Evolutionary conservation across 441 rosid genomes (phyloP).

Genomic region (Melastoma candidum): DNA sequence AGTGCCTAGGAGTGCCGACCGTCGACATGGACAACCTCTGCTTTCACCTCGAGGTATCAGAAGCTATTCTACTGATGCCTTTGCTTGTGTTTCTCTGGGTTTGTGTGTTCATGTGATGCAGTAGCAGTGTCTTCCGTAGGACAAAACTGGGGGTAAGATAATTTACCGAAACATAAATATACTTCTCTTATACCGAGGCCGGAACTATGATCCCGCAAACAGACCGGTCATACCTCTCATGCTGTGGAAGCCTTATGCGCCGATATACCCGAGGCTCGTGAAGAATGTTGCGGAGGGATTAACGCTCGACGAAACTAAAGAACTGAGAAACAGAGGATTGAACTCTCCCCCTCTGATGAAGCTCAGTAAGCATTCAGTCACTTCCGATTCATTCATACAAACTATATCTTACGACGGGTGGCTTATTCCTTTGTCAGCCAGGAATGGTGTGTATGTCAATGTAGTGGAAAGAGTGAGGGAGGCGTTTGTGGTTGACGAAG

Average conservation of each 20-base stretch:
- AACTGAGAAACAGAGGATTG: conserved; percentile 61
- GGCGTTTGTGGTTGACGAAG: conserved; percentile 54
- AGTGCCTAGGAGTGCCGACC: conserved; percentile 84
- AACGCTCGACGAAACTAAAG: conserved; percentile 76
- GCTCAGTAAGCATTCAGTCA: conserved; percentile 45
- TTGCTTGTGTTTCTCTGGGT: not conserved
- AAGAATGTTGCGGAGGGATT: conserved; percentile 64
- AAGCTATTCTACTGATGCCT: not conserved
- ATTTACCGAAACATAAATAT: conserved; percentile 56
- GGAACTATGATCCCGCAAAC: conserved; percentile 55
- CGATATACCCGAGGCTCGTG: conserved; percentile 71
- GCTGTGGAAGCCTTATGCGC: conserved; percentile 90
- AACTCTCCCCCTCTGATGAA: conserved; percentile 47
- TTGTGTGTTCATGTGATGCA: conserved; percentile 19
- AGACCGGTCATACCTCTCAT: conserved; percentile 60
- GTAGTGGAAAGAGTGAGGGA: conserved; percentile 67
- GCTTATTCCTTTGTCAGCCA: conserved; percentile 31
- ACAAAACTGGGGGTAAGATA: conserved; percentile 72
- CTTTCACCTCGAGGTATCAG: conserved; percentile 69
- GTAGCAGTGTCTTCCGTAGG: conserved; percentile 33
- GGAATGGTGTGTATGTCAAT: conserved; percentile 78
- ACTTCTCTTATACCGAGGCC: conserved; percentile 60
- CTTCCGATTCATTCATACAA: not conserved
- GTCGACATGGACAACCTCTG: conserved; percentile 84
- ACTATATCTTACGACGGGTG: not conserved